phyloP scores from a whole-genome alignment of 768 basidiomycete species.

The Omphalotus guepiniiformis region DNA sequence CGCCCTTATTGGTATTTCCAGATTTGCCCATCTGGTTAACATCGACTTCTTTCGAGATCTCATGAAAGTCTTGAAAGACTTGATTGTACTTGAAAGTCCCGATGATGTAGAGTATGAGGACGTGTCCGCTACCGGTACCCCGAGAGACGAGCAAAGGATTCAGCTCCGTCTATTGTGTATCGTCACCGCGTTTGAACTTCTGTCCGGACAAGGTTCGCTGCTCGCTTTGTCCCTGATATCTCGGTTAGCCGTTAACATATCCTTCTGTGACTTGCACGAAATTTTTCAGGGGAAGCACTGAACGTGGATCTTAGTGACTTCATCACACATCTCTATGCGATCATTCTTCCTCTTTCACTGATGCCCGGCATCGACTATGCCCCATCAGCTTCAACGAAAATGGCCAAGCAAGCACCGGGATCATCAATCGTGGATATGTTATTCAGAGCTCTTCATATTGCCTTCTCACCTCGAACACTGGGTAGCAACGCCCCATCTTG shows the following conservation, averaged over 20 bases:
- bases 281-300: conserved; percentile 80
- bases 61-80: conserved; percentile 76
- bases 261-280: neutral
- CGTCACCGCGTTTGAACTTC: conserved; percentile 94
- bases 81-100: conserved; percentile 50
- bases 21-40: conserved; percentile 95
- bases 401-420: conserved; percentile 14
- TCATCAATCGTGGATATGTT: conserved; percentile 61
- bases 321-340: conserved; percentile 74
- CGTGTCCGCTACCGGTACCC: conserved; percentile 20
- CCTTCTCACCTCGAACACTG: conserved; percentile 71
- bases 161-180: conserved; percentile 77
- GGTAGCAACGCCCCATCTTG: conserved; percentile 54
- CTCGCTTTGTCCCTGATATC: neutral
- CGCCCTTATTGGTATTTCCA: conserved; percentile 87
- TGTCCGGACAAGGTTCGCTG: conserved; percentile 84
- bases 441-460: conserved; percentile 78
- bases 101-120: conserved; percentile 34
- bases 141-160: conserved; percentile 35
- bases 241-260: neutral
- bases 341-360: conserved; percentile 73
- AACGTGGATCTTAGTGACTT: conserved; percentile 94
- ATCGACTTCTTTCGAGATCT: conserved; percentile 98
- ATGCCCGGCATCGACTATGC: conserved; percentile 60
- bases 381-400: conserved; percentile 21